Conservation (phyloP, 2,329 filamentous ascomycete species). For the Colletotrichum echinochloae region DNA sequence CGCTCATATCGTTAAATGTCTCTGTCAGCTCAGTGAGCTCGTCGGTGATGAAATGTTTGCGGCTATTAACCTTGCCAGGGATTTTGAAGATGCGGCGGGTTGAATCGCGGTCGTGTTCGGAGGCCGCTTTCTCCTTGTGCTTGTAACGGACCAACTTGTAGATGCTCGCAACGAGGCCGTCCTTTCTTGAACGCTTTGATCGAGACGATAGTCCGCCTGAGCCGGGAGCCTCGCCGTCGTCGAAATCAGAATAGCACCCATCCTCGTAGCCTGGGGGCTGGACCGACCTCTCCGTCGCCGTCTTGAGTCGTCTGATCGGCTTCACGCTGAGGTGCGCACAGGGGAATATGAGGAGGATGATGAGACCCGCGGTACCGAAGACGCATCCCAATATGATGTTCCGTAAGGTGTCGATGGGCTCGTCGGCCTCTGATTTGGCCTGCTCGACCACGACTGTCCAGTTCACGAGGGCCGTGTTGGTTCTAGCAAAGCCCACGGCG, state of each 20-base stretch:
- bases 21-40: constrained; percentile 85
- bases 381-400: constrained; percentile 86
- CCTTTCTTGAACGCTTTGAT: constrained; percentile 60
- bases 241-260: constrained; percentile 54
- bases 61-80: constrained; percentile 82
- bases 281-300: constrained; percentile 80
- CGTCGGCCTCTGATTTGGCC: constrained; percentile 77
- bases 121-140: constrained; percentile 43
- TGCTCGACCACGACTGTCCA: constrained; percentile 90
- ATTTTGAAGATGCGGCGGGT: constrained; percentile 79
- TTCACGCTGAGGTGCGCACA: constrained; percentile 85
- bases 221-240: constrained; percentile 58
- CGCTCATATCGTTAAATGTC: constrained; percentile 95
- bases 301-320: constrained; percentile 81
- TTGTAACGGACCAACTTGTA: constrained; percentile 42
- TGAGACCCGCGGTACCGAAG: constrained; percentile 81
- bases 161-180: constrained; percentile 30
- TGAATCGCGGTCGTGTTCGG: constrained; percentile 53
- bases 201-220: constrained; percentile 51
- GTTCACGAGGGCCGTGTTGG: constrained; percentile 75
- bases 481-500: constrained; percentile 83
- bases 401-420: constrained; percentile 79
- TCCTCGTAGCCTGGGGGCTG: constrained; percentile 72
- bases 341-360: constrained; percentile 79
- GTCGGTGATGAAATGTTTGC: constrained; percentile 82